Base-by-base conservation (phyloP, 208 protist species). In the Vickermania spadyakhi region DNA sequence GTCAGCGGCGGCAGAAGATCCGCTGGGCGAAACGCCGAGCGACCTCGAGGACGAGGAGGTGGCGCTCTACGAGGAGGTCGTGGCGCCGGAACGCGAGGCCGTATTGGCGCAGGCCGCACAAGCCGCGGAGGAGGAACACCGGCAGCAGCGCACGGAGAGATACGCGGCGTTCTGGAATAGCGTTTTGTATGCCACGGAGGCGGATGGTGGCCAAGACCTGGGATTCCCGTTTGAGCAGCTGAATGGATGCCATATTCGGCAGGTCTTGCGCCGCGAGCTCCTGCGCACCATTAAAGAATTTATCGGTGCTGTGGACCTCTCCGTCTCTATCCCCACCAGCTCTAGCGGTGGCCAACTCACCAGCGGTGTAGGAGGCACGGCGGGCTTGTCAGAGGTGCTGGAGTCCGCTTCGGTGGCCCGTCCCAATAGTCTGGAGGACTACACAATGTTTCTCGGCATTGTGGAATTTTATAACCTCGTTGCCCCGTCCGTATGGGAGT, bases 131-230 rank as follows among this genome's bases (percentile, higher is more conserved):
- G 36, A 18, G 36, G 36, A 45, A 18, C 11, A 7, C 11, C 36
- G 36, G 18, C 18, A n/a, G 11, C 36, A 45, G 36, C 36, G 36
- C 11, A 7, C 18, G 36, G 11, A 18, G 11, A 7, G 7, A 7
- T 45, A 45, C 36, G 36, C 36, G 11, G 18, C 36, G 11, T 45
- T 45, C 18, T 45, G 36, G 36, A 18, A 7, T n/a, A 18, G 18
- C 18, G 36, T 45, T 45, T 18, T 45, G 36, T 45, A 18, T 18
- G 36, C 36, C 36, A 18, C 7, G 36, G 36, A 7, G 22, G 25
- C 27, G 36, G 41, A 60, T 36, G 30, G 28, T 54, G 29, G 51
- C 41, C 21, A 25, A 41, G 22, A 64, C 62, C 31, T 42, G 31
- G 22, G 62, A 69, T 13, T 41, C 52, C 28, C 31, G 21, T n/a